Conservation (phyloP, 768 basidiomycete genomes). For the Candolleomyces aberdarensis region DNA sequence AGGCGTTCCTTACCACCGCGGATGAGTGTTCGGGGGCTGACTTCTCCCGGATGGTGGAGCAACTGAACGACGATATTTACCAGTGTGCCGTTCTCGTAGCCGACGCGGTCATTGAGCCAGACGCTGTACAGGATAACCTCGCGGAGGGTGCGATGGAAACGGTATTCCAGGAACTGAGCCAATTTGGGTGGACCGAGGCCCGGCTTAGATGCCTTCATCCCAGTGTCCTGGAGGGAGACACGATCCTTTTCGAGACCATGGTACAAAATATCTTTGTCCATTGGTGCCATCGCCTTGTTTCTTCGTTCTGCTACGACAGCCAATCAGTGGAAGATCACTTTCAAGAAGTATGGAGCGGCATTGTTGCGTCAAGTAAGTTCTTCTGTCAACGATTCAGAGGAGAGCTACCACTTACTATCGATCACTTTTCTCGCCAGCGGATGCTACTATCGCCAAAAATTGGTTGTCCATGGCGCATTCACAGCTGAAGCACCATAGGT, state of each 20-base stretch:
- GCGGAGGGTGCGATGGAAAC: neutral
- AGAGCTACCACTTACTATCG: neutral
- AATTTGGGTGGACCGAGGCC: neutral
- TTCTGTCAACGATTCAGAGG: neutral
- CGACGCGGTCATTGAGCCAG: conserved; percentile 18
- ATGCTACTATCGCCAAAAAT: neutral
- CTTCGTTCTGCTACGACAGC: neutral
- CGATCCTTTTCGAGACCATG: neutral
- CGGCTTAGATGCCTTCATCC: neutral
- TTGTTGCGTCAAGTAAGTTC: neutral
- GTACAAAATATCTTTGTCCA: neutral
- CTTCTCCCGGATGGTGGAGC: conserved; percentile 34
- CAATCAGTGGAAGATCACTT: neutral
- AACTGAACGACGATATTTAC: conserved; percentile 46
- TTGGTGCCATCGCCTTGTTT: too few species aligned
- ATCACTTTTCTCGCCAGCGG: neutral
- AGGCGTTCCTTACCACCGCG: conserved; percentile 40
- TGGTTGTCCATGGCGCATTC: neutral
- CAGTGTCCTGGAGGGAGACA: neutral
- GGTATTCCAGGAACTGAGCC: neutral
- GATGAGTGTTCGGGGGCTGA: conserved; percentile 44
- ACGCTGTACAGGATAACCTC: neutral
- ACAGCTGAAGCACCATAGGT: neutral
- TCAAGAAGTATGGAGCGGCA: neutral
- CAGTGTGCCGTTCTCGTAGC: conserved; percentile 44